These are phyloP conservation scores for Scutellaria barbata DNA, from an alignment of 257 asterid genomes.

Conservation along the genomic window DNA sequence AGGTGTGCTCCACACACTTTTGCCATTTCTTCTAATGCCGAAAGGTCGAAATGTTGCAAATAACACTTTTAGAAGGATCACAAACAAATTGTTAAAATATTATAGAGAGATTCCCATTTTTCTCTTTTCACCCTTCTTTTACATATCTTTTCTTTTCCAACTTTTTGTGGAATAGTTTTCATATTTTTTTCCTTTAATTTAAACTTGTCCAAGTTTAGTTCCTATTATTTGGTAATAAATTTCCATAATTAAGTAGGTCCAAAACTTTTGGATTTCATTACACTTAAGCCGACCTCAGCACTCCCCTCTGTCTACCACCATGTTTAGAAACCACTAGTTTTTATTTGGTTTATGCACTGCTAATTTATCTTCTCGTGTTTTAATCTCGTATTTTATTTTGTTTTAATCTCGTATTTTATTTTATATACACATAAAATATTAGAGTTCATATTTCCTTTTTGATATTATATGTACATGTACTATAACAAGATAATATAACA, in stretches of 20 bases:
- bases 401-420: background rate
- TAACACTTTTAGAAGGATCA: background rate
- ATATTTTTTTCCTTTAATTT: background rate
- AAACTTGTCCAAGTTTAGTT: background rate
- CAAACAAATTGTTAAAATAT: background rate
- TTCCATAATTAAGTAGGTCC: background rate
- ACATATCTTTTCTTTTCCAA: background rate
- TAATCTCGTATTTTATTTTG: background rate
- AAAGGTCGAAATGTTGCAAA: constrained; percentile 26
- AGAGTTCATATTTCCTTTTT: no score
- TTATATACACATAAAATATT: background rate
- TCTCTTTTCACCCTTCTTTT: background rate
- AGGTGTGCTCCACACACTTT: constrained; percentile 4
- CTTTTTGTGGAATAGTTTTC: background rate
- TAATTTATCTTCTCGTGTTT: background rate
- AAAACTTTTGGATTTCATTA: constrained; percentile 21
- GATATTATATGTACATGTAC: no score
- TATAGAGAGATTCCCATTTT: constrained; percentile 25
- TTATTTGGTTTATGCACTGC: constrained; percentile 8
- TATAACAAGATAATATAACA: no score
- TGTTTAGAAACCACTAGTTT: background rate
- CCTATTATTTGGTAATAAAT: background rate
- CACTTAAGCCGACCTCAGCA: constrained; percentile 24
- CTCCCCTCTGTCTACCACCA: constrained; percentile 36
- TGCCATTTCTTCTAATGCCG: constrained; percentile 18